Conservation (phyloP, 768 basidiomycete genomes). For the Harrya chromipes region DNA sequence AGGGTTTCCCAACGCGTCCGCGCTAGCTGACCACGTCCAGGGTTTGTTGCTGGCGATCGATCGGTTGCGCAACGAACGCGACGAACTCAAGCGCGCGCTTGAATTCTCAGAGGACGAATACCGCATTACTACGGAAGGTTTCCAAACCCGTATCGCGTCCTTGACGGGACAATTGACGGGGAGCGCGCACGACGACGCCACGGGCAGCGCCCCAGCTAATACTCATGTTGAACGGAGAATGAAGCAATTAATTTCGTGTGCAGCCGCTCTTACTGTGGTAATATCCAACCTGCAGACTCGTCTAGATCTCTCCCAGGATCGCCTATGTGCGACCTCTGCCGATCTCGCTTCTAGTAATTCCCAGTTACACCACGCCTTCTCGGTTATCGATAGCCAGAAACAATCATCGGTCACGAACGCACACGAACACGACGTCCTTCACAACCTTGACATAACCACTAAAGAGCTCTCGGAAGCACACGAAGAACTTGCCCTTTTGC, state of each 20-base stretch:
- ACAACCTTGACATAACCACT: constrained; percentile 32
- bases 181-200: constrained; percentile 17
- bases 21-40: constrained; percentile 43
- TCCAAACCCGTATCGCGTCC: constrained; percentile 48
- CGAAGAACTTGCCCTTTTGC: constrained; percentile 15
- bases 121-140: constrained; percentile 56
- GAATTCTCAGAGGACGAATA: constrained; percentile 69
- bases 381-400: constrained; percentile 20
- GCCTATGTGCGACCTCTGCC: constrained; percentile 7
- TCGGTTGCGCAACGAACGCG: constrained; percentile 66
- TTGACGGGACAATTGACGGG: constrained; percentile 25
- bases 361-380: constrained; percentile 12
- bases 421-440: constrained; percentile 25
- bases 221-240: constrained; percentile 12
- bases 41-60: constrained; percentile 59
- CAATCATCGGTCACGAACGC: constrained; percentile 14
- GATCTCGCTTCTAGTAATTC: constrained; percentile 17
- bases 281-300: constrained; percentile 38
- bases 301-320: constrained; percentile 20
- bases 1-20: constrained; percentile 18
- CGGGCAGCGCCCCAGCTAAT: constrained; percentile 2
- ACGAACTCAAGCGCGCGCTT: constrained; percentile 57
- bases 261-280: constrained; percentile 37
- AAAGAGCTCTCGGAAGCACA: constrained; percentile 36
- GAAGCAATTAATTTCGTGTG: constrained; percentile 32